Percentiles rank a stretch among this genome's conserved stretches.
These are phyloP conservation scores for Beta vulgaris DNA, from an alignment of 148 eudicot species.

Conservation along the genomic window DNA sequence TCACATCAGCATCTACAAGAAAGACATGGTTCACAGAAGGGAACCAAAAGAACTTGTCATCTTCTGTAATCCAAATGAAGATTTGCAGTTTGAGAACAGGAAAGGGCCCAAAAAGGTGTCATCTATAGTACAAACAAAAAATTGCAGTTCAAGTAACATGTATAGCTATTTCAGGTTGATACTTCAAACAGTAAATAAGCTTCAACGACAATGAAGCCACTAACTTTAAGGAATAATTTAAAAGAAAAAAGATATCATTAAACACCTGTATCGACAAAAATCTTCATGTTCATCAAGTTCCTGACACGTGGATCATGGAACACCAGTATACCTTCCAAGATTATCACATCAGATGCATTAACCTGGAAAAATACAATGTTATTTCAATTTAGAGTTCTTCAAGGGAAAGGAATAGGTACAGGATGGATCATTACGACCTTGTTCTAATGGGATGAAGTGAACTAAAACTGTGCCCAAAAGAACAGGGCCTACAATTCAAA, in stretches of 20 bases:
- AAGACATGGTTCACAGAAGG: constrained; percentile 14
- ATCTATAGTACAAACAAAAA: neutral
- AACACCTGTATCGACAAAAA: constrained; percentile 91
- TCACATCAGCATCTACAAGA: constrained; percentile 86
- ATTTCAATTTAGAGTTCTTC: neutral
- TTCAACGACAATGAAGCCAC: constrained; percentile 4
- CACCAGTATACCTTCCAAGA: constrained; percentile 91
- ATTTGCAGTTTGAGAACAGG: constrained; percentile 7
- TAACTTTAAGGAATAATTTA: too few species aligned
- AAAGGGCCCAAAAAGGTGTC: neutral
- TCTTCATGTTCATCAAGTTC: constrained; percentile 90
- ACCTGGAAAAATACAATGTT: constrained; percentile 45
- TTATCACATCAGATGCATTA: constrained; percentile 92
- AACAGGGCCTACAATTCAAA: too few species aligned
- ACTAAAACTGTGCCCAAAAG: too few species aligned
- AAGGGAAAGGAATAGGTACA: neutral
- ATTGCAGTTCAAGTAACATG: constrained; percentile 9
- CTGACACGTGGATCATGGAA: constrained; percentile 91
- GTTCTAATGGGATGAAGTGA: too few species aligned
- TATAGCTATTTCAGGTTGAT: neutral
- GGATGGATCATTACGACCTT: too few species aligned
- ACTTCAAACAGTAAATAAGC: neutral
- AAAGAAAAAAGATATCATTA: neutral
- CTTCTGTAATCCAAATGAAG: neutral
- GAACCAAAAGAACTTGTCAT: neutral